Base-by-base conservation (phyloP, 805 yeast species). In the Ogataea siamensis region DNA sequence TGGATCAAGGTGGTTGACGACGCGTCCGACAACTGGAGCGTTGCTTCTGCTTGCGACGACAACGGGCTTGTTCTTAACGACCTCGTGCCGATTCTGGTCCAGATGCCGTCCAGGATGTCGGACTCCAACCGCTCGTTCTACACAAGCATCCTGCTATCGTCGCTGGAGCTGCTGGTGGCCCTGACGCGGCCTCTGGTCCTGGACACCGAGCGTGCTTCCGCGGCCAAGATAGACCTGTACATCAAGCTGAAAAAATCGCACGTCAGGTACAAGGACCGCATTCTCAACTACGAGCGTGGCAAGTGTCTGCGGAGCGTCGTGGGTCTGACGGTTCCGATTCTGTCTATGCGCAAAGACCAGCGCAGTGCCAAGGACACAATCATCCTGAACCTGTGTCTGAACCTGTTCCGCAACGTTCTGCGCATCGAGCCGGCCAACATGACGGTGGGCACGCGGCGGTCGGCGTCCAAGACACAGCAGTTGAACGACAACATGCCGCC, bases 1-100 rank as follows among this genome's bases (percentile, higher is more conserved):
- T 91, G 98, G 96, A 73, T 93, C 37, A 79, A 78, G 48, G 70
- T 83, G 1, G 89, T 86, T 31, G 98, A 91, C 59, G 93, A 86
- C 40, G 71, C 71, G 28, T 71, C 76, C 36, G 70, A 76, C 37
- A 68, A 80, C 11, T 81, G 79, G 70, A 87, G 83, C 43, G 96
- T 91, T 5, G 95, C 96, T 0, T 70, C 85, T 34, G 95, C 96
- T 1, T 82, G 94, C 46, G 84, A 87, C 5, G 91, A 85, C 37
- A 78, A 84, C 10, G 83, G 83, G 1, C 67, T 93, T 8, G 81
- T 91, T 5, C 57, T 68, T 1, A 78, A 77, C 49, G 98, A 91
- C 60, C 60, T 93, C 37, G 57, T 83, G 5, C 83, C 80, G 7
- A 87, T 93, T 16, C 57, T 93, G 29, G 70, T 83, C 16, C 80